Percentiles rank a stretch among this genome's conserved stretches.
Conservation (phyloP, 1,284 basidiomycete species). For the Violaceomyces palustris region DNA sequence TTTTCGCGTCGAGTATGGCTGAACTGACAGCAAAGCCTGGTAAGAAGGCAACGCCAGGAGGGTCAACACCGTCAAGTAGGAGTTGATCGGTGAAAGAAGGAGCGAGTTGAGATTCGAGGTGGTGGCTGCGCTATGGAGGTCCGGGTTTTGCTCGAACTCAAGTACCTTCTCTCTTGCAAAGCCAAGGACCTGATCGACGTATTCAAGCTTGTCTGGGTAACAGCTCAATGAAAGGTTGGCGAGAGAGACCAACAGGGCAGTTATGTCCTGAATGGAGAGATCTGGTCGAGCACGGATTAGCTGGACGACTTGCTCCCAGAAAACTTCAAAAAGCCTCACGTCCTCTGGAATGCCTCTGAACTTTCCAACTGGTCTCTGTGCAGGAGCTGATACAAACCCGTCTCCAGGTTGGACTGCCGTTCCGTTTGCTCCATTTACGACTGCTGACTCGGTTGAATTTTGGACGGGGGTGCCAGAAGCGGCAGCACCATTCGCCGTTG, state of each 20-base stretch:
- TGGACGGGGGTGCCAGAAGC: too few relatives aligned
- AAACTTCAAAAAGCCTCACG: slow-evolving; percentile 51
- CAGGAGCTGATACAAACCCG: neutral
- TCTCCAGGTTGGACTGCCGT: too few relatives aligned
- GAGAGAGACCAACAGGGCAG: slow-evolving; percentile 47
- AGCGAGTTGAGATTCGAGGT: slow-evolving; percentile 41
- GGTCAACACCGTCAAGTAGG: slow-evolving; percentile 45
- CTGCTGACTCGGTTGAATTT: too few relatives aligned
- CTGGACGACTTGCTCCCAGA: slow-evolving; percentile 51
- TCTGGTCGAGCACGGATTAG: slow-evolving; percentile 51
- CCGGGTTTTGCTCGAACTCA: slow-evolving; percentile 36
- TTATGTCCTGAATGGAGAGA: slow-evolving; percentile 48
- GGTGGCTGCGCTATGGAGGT: slow-evolving; percentile 34
- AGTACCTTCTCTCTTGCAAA: slow-evolving; percentile 45
- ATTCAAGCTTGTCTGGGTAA: slow-evolving; percentile 51
- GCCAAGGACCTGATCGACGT: slow-evolving; percentile 51
- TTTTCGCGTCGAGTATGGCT: slow-evolving; percentile 44
- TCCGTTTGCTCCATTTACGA: too few relatives aligned
- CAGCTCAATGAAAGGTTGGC: slow-evolving; percentile 49
- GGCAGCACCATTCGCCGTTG: too few relatives aligned
- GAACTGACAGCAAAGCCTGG: slow-evolving; percentile 36
- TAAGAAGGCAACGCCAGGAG: slow-evolving; percentile 48
- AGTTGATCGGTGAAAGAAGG: slow-evolving; percentile 47
- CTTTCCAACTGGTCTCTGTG: slow-evolving; percentile 27
- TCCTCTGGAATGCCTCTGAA: slow-evolving; percentile 51